These are phyloP conservation scores for Klebsormidium nitens DNA, from an alignment of 139 green algal genomes.

Conservation along the genomic window DNA sequence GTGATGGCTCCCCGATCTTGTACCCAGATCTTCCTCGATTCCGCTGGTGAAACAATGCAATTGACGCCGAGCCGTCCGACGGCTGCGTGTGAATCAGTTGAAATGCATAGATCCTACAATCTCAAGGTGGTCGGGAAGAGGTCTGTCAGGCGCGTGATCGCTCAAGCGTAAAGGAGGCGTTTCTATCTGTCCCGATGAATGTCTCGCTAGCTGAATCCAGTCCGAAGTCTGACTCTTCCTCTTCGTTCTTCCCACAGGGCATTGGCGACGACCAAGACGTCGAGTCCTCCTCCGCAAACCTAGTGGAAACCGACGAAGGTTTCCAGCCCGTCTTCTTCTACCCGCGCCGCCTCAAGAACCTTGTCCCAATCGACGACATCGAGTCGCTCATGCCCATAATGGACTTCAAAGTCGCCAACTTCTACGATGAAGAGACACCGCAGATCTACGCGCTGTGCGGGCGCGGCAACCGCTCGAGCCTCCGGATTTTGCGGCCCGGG, in stretches of 20 bases:
- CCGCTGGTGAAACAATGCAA: too few species aligned
- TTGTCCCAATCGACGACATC: constrained; percentile 83
- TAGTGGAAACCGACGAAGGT: constrained; percentile 80
- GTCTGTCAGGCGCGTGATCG: too few species aligned
- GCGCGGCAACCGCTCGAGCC: constrained; percentile 64
- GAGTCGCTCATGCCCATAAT: constrained; percentile 78
- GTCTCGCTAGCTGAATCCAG: too few species aligned
- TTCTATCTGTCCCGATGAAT: too few species aligned
- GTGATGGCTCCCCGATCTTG: too few species aligned
- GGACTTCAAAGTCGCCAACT: constrained; percentile 83
- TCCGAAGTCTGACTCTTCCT: too few species aligned
- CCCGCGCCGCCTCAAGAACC: constrained; percentile 79
- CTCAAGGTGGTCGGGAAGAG: too few species aligned
- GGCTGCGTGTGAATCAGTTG: too few species aligned
- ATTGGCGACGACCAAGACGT: constrained; percentile 91
- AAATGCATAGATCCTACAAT: too few species aligned
- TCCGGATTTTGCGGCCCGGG: constrained; percentile 85
- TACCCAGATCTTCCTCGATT: too few species aligned
- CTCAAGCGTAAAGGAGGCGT: too few species aligned
- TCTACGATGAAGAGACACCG: constrained; percentile 63
- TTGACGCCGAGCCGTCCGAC: too few species aligned
- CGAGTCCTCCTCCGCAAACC: constrained; percentile 58
- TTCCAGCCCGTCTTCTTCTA: constrained; percentile 83
- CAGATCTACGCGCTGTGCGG: constrained; percentile 89
- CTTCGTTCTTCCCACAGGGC: constrained; percentile 42